Base-by-base conservation (phyloP, 768 basidiomycete genomes). In the Serendipita indica region DNA sequence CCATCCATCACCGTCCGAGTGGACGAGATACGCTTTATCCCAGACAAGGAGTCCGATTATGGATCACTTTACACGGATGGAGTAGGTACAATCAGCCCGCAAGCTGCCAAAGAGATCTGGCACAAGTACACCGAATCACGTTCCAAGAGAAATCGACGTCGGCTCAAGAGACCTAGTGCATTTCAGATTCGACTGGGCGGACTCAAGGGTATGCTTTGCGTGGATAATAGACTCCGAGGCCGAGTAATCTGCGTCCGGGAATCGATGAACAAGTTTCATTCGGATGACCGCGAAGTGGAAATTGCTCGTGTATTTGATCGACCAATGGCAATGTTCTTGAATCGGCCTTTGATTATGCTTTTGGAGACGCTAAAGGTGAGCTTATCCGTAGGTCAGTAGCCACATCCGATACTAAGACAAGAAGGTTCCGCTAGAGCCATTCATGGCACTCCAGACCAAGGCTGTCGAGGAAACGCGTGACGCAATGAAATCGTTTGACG, bases 161-260 rank as follows among this genome's bases (percentile, higher is more conserved):
- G 57, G 13, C 34, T 25, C 14, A 67, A 82, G 14, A 30, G 27
- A 12, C 65, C 65, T 7, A 61, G 41, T 12, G 64, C 62, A 77
- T 85, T 82, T 67, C 86, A 86, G 71, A 89, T 90, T 52, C 80
- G 89, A 45, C 85, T 90, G 66, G 67, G 90, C 43, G 89, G 86
- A 18, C 88, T 75, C 69, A 92, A 92, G 68, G 90, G 89, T 0
- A 79, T 91, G 22, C 84, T 91, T 0, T 75, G 71, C 3, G 75
- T 90, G 10, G 88, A 91, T 64, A 69, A 64, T 2, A 58, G 61
- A 22, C 65, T 87, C 2, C 70, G 76, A 49, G 63, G 69, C 16
- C 63, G 72, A 14, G 62, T 69, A 39, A 80, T 91, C 83, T 75
- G 82, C 28, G 66, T 89, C 6, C 74, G 89, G 33, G 69, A 70